A percentile compares a stretch with the other conserved stretches of the same genome.
phyloP scores from a whole-genome alignment of 2,329 filamentous ascomycete species.

The Cordyceps militaris region DNA sequence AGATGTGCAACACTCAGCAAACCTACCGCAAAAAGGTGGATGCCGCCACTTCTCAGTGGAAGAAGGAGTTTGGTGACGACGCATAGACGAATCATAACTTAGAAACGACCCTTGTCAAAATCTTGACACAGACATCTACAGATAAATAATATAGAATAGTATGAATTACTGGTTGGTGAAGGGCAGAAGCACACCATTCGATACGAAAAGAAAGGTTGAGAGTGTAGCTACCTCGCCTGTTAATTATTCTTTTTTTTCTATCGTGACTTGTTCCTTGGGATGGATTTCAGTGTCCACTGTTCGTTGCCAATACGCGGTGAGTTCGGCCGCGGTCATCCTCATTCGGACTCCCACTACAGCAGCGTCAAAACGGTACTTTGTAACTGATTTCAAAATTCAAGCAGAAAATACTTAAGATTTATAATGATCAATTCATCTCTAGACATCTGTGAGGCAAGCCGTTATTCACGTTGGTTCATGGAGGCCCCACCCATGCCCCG shows the following conservation, averaged over 20 bases:
- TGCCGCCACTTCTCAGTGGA: conserved; percentile 40
- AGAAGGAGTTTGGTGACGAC: conserved; percentile 23
- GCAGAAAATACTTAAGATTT: no score
- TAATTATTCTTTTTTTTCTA: no score
- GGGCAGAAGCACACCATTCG: neutral
- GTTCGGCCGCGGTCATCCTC: no score
- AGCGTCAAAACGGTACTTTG: no score
- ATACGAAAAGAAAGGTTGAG: no score
- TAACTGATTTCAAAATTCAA: no score
- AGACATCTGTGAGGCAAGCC: neutral
- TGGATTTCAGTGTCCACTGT: no score
- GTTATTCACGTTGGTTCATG: neutral
- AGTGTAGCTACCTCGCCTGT: no score
- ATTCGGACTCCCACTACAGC: no score
- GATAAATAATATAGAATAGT: neutral
- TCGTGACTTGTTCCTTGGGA: no score
- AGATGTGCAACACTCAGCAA: conserved; percentile 83
- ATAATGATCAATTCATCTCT: neutral
- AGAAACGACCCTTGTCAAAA: neutral
- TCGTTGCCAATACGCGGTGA: no score
- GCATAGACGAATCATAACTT: neutral
- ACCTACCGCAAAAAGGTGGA: conserved; percentile 75
- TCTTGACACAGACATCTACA: neutral
- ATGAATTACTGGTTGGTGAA: neutral
- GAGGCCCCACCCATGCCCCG: neutral